Evolutionary conservation across 352 stramenopile species (phyloP), one percentile per base, ranked within the genome.

Genomic region (Phytophthora hybrid): DNA sequence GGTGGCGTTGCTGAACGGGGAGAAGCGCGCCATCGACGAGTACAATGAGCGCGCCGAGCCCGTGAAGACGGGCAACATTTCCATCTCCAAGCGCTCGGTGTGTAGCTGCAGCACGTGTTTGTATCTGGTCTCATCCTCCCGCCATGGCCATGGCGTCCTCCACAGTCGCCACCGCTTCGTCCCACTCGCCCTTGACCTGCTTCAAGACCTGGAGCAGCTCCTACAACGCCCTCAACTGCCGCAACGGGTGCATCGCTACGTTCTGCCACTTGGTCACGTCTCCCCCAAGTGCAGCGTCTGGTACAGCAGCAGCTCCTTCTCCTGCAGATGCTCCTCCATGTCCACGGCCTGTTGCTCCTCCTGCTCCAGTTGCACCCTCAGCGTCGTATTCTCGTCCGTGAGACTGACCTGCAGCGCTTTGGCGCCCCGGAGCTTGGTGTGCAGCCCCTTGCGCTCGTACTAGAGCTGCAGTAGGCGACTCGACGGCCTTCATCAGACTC

Each of bases 271-370:
- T 83, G 29, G 52, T 54, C 26, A 92, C 74, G 32, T 93, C 78
- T 7, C 69, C 75, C 9, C 74, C 81, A 83, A 63, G 1, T 77
- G 57, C 16, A 89, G 78, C 5, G 79, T 79, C 77, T 93, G 82
- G 9, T 89, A 79, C 26, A 77, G 78, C 66, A 94, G 66, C 34
- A 91, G 58, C 56, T 93, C 87, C 56, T 90, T 91, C 75, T 94
- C 77, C 67, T 88, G 75, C 32, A 79, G 66, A 2, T 89, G 31
- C 31, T 83, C 64, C 46, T 91, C 84, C 47, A 79, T 74, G 32
- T 94, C 82, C 57, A 88, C 56, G 23, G 63, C 71, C 9, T 77
- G 75, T 44, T 83, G 67, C 69, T 93, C 85, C 10, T 84, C 61
- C 18, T 92, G 80, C 31, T 81, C 71, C 4, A 88, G 59, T 11